Percentiles rank a stretch among this genome's conserved stretches.
Conservation (phyloP, 768 basidiomycete species). For the Phlegmacium glaucopus region DNA sequence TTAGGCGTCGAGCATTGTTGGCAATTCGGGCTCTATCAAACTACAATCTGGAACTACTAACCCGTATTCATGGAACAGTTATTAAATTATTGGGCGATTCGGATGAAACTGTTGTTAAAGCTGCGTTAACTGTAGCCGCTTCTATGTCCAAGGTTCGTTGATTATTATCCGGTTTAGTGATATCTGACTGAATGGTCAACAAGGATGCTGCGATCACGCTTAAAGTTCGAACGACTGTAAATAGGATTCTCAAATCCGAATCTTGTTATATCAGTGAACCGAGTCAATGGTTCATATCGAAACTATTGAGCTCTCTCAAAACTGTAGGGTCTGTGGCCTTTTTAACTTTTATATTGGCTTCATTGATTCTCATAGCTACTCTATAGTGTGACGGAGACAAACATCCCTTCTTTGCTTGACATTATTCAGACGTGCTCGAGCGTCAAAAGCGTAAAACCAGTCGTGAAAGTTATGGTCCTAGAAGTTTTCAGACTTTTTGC, state of each 20-base stretch:
- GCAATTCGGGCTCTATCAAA: slow-evolving; percentile 53
- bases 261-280: slow-evolving; percentile 6
- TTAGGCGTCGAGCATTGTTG: slow-evolving; percentile 61
- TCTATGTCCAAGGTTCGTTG: slow-evolving; percentile 19
- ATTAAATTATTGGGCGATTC: slow-evolving; percentile 41
- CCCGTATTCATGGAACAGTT: slow-evolving; percentile 35
- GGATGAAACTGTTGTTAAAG: slow-evolving; percentile 39
- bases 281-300: slow-evolving; percentile 10
- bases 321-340: slow-evolving; percentile 9
- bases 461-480: slow-evolving; percentile 24
- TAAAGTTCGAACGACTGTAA: slow-evolving; percentile 7
- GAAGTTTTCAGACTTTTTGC: slow-evolving; percentile 36
- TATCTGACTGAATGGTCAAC: background rate
- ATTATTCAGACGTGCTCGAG: slow-evolving; percentile 11
- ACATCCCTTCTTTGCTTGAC: slow-evolving; percentile 13
- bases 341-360: background rate
- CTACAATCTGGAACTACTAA: slow-evolving; percentile 43
- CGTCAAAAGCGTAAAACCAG: background rate
- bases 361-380: background rate
- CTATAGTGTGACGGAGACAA: slow-evolving; percentile 10
- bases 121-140: slow-evolving; percentile 38
- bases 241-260: slow-evolving; percentile 13
- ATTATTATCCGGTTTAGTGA: background rate
- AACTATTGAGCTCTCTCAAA: slow-evolving; percentile 11
- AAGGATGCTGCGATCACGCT: slow-evolving; percentile 10